Percentiles rank a stretch among this genome's conserved stretches.
These are phyloP conservation scores for Brassica incana DNA, from an alignment of 345 rosid genomes.

Conservation along the genomic window DNA sequence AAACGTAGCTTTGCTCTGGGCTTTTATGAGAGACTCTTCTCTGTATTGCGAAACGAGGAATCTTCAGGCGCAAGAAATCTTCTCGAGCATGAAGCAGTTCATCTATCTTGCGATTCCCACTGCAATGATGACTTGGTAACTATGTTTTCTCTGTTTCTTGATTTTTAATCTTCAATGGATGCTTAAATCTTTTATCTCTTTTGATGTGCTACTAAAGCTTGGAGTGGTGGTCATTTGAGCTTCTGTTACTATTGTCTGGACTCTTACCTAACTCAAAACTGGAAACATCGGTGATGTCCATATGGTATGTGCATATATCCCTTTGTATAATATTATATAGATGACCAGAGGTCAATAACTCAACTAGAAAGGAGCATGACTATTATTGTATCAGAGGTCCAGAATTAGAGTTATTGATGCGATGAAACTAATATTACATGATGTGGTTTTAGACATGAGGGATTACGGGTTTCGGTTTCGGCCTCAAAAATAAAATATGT, in stretches of 20 bases:
- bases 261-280: constrained; percentile 52
- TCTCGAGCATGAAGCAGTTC: constrained; percentile 38
- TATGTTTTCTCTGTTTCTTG: not conserved
- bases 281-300: constrained; percentile 59
- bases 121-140: constrained; percentile 61
- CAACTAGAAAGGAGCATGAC: no score
- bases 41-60: constrained; percentile 10
- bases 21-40: constrained; percentile 41
- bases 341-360: no score
- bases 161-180: not conserved
- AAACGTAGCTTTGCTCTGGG: constrained; percentile 42
- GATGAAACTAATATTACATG: no score
- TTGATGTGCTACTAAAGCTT: constrained; percentile 38
- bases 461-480: no score
- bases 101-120: constrained; percentile 45
- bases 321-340: not conserved
- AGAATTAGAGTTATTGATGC: no score
- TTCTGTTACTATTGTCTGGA: constrained; percentile 50
- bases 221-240: constrained; percentile 60
- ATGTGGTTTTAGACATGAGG: no score
- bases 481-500: no score
- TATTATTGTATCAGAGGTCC: no score
- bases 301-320: constrained; percentile 42
- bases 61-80: constrained; percentile 19
- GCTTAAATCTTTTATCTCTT: not conserved